Evolutionary conservation across 2,329 filamentous ascomycete genomes (phyloP).

Genomic region (Paraconiothyrium brasiliense): DNA sequence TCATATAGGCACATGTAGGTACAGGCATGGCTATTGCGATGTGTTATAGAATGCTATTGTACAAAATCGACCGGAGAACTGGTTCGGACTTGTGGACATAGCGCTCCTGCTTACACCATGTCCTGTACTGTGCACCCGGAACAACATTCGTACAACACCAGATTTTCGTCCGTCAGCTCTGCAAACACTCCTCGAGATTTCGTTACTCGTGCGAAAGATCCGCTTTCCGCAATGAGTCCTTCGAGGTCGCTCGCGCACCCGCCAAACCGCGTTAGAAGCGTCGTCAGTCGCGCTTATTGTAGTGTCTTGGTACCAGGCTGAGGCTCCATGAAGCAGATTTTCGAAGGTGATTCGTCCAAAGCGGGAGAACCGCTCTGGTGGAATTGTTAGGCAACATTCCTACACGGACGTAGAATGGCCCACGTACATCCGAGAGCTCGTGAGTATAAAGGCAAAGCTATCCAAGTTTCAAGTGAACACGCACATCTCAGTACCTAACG

Average conservation of each 20-base stretch:
- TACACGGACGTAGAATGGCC: too few relatives aligned
- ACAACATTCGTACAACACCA: background rate
- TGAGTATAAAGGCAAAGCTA: too few relatives aligned
- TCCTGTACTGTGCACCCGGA: background rate
- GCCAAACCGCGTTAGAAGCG: background rate
- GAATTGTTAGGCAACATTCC: background rate
- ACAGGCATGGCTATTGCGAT: background rate
- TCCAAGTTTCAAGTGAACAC: too few relatives aligned
- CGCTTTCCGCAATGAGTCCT: too few relatives aligned
- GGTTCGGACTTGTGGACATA: background rate
- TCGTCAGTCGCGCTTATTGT: background rate
- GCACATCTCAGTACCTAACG: too few relatives aligned
- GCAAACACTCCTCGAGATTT: background rate
- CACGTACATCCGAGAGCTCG: too few relatives aligned
- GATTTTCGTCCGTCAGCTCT: background rate
- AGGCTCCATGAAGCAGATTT: background rate
- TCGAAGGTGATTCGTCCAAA: background rate
- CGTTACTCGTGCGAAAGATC: too few relatives aligned
- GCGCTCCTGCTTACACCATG: background rate
- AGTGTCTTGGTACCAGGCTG: slow-evolving; percentile 8
- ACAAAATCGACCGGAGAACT: slow-evolving; percentile 1
- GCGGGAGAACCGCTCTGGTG: background rate
- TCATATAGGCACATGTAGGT: background rate
- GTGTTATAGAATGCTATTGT: background rate
- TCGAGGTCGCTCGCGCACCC: too few relatives aligned